phyloP scores from a whole-genome alignment of 805 yeast genomes.

The Kazachstania taianensis region DNA sequence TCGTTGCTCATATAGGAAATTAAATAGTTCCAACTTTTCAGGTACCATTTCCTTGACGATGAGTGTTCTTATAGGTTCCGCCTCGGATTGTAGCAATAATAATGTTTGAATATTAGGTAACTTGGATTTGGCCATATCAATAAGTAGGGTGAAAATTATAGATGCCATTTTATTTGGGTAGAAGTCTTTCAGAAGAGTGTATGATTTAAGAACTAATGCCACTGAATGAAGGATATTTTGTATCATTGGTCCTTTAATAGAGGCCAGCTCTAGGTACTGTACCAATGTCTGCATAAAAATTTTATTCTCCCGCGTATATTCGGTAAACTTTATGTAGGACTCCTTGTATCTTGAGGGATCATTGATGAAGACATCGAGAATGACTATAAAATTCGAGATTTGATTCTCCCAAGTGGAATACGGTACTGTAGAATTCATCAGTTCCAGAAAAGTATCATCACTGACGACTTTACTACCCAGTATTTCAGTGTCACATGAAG shows the following conservation, averaged over 20 bases:
- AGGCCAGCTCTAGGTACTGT: slow-evolving; percentile 3
- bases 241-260: slow-evolving; percentile 4
- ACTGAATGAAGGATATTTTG: slow-evolving; percentile 3
- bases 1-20: slow-evolving; percentile 7
- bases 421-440: slow-evolving; percentile 7
- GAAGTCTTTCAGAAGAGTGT: not conserved
- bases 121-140: slow-evolving; percentile 8
- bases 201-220: slow-evolving; percentile 1
- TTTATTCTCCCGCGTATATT: slow-evolving; percentile 3
- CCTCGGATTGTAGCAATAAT: slow-evolving; percentile 9
- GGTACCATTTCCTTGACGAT: slow-evolving; percentile 13
- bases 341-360: slow-evolving; percentile 6
- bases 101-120: slow-evolving; percentile 10
- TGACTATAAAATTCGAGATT: slow-evolving; percentile 5
- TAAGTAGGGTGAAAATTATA: slow-evolving; percentile 6
- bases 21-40: slow-evolving; percentile 5
- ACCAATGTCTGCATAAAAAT: slow-evolving; percentile 5
- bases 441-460: slow-evolving; percentile 7
- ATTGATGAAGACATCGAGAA: slow-evolving; percentile 8
- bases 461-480: slow-evolving; percentile 6
- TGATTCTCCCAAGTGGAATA: slow-evolving; percentile 7
- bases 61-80: not conserved
- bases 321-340: slow-evolving; percentile 6
- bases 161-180: slow-evolving; percentile 9
- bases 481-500: slow-evolving; percentile 9